phyloP scores from a whole-genome alignment of 2,329 filamentous ascomycete species.

The Massarina eburnea region DNA sequence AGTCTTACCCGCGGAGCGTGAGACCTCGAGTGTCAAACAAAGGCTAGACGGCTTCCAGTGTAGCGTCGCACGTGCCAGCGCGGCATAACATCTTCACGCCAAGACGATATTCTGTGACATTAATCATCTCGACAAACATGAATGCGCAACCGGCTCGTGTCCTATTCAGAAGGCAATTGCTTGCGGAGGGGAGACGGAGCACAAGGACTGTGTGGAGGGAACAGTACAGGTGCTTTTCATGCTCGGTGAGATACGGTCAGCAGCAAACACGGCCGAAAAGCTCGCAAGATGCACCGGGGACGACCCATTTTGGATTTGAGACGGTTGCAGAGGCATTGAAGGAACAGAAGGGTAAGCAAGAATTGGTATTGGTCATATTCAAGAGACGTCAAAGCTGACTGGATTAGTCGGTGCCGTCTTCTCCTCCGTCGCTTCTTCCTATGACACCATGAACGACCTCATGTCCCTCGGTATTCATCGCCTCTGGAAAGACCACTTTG shows the following conservation, averaged over 20 bases:
- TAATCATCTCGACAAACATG: constrained; percentile 17
- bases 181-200: constrained; percentile 18
- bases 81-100: constrained; percentile 22
- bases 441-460: constrained; percentile 98
- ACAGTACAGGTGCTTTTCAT: constrained; percentile 56
- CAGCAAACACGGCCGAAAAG: constrained; percentile 40
- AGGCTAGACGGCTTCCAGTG: constrained; percentile 1
- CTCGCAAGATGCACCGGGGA: constrained; percentile 51
- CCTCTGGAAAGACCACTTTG: constrained; percentile 97
- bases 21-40: no score
- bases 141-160: constrained; percentile 30
- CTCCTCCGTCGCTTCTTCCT: constrained; percentile 89
- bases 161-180: constrained; percentile 34
- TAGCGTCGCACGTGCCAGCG: constrained; percentile 32
- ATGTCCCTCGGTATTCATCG: constrained; percentile 98
- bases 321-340: constrained; percentile 82
- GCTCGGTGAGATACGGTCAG: constrained; percentile 45
- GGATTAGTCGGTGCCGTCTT: constrained; percentile 79
- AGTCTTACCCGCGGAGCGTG: constrained; percentile 2
- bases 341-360: constrained; percentile 60
- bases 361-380: not conserved
- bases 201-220: constrained; percentile 13
- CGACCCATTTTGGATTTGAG: constrained; percentile 90
- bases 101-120: constrained; percentile 21
- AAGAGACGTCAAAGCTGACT: constrained; percentile 10